phyloP scores from a whole-genome alignment of 1,139 yeast species.

The Taphrina flavorubra region DNA sequence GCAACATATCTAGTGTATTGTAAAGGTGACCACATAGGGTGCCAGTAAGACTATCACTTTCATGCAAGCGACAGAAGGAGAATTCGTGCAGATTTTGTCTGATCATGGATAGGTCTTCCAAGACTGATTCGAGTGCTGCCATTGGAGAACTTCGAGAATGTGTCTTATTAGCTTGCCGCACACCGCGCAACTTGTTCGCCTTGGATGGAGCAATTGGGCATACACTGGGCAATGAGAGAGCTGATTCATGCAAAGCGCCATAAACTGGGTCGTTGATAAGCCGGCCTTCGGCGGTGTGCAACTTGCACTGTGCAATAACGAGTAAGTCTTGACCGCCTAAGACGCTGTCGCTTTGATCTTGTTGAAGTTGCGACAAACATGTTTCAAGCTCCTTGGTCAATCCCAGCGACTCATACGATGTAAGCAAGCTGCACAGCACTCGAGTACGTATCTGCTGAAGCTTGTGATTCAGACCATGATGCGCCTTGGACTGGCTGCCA shows the following conservation, averaged over 20 bases:
- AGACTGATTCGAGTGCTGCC: conserved; percentile 46
- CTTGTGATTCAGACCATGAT: background rate
- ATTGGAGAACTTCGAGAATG: background rate
- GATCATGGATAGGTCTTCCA: background rate
- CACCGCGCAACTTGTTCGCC: background rate
- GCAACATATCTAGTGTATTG: conserved; percentile 18
- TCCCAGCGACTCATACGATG: background rate
- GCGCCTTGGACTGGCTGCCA: background rate
- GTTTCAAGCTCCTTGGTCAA: too few relatives aligned
- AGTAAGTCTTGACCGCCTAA: background rate
- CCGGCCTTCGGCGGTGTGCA: background rate
- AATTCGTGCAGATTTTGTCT: conserved; percentile 44
- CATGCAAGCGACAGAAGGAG: conserved; percentile 46
- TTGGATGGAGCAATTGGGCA: conserved; percentile 11
- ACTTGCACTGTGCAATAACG: background rate
- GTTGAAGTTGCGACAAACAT: background rate
- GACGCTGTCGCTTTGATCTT: background rate
- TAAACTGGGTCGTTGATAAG: conserved; percentile 55
- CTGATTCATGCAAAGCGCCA: conserved; percentile 59
- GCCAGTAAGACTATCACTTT: conserved; percentile 45
- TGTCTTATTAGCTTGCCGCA: background rate
- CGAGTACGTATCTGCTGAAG: background rate
- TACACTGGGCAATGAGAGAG: conserved; percentile 57
- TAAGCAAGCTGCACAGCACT: background rate
- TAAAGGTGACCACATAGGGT: conserved; percentile 1